These are phyloP conservation scores for Boletus patriciae DNA, from an alignment of 768 basidiomycete species.

Conservation along the genomic window DNA sequence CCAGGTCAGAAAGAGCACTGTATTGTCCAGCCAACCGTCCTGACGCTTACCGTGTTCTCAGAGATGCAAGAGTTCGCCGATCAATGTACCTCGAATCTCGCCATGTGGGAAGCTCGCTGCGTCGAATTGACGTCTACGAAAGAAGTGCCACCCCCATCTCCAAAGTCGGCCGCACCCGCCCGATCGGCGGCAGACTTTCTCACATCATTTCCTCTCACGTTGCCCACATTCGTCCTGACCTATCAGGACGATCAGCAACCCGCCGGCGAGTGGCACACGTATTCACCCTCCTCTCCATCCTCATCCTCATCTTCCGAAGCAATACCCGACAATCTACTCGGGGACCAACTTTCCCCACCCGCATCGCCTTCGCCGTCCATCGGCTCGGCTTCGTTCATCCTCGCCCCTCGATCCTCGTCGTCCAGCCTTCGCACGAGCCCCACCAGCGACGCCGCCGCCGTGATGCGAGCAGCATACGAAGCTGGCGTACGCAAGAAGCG, in stretches of 20 bases:
- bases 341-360: conserved; percentile 26
- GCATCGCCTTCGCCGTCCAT: conserved; percentile 31
- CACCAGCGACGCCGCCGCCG: conserved; percentile 22
- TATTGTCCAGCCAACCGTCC: neutral
- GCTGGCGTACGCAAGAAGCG: conserved; percentile 35
- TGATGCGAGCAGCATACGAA: conserved; percentile 35
- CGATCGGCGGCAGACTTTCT: conserved; percentile 46
- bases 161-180: conserved; percentile 24
- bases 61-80: conserved; percentile 68
- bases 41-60: conserved; percentile 29
- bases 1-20: conserved; percentile 52
- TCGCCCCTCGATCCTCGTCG: conserved; percentile 28
- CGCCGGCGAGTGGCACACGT: conserved; percentile 26
- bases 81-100: conserved; percentile 68
- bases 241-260: conserved; percentile 27
- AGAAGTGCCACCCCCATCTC: conserved; percentile 2
- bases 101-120: conserved; percentile 61
- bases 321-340: conserved; percentile 21
- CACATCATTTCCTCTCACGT: conserved; percentile 56
- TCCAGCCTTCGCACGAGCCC: conserved; percentile 28
- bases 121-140: conserved; percentile 37
- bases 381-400: conserved; percentile 27
- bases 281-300: conserved; percentile 31
- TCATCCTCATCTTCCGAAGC: conserved; percentile 33
- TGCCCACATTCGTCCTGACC: conserved; percentile 44